Base-by-base conservation (phyloP, 495 filamentous ascomycete genomes). In the Podospora pseudocomata region DNA sequence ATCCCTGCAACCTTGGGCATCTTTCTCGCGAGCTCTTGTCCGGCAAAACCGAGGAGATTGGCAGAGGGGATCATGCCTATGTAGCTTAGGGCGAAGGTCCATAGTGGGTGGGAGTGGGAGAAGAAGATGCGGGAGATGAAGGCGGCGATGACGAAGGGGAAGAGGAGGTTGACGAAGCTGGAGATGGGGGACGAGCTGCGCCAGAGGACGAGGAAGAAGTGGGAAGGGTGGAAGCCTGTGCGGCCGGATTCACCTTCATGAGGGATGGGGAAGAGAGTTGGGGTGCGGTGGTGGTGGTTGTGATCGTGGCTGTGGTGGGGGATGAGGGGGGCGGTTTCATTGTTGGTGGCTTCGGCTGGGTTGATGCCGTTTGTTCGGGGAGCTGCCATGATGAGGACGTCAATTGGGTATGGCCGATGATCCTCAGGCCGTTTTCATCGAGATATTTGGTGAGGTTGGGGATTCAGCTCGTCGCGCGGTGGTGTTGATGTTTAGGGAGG, bases 1-100 rank as follows among this genome's bases (percentile, higher is more conserved):
- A 97, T 84, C 66, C 92, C 92, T 20, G 90, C 70, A 30, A 93
- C 90, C 72, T 90, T 90, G 30, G 89, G 90, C 57, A 96, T 74
- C 75, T 94, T 94, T 66, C 90, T 84, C 3, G 91, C 89, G 66
- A 96, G 79, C 76, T 96, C 91, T 70, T 91, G 88, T 11, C 91
- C 91, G 4, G 90, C 89, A 73, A 96, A 96, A 0, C 92, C 92
- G 19, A 96, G 84, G 59, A 96, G 78, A 72, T 97, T 97, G 58
- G 92, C 93, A 20, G 88, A 87, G 7, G 92, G 93, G 11, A 96
- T 85, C 88, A 58, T 58, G 55, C 55, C 55, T 19, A 58, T 58
- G 23, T 58, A 58, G 23, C 55, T 58, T 18, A 58, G 55, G n/a
- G 55, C 55, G 23, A 58, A 58, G 55, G 55, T 58, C 55, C 55